Evolutionary conservation across 352 stramenopile species (phyloP).

Genomic region (Plasmopara viticola): DNA sequence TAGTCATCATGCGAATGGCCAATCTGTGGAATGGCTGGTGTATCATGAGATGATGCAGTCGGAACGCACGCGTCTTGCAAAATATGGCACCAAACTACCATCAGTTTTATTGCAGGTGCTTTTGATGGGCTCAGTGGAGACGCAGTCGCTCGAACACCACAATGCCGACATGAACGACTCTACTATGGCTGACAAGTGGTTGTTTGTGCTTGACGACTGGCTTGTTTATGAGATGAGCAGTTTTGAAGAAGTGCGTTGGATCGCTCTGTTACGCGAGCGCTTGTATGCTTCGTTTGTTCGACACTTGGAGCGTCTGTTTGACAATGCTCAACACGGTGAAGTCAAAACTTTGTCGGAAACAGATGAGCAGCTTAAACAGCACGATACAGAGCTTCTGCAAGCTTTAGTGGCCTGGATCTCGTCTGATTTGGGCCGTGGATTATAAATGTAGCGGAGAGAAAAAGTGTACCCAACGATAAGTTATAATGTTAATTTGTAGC

Average conservation of each 20-base stretch:
- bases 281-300: constrained; percentile 57
- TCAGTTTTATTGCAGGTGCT: constrained; percentile 51
- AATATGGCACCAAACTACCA: constrained; percentile 65
- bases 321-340: constrained; percentile 18
- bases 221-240: constrained; percentile 53
- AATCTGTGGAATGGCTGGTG: constrained; percentile 53
- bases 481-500: too few species aligned
- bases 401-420: constrained; percentile 47
- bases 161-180: constrained; percentile 6
- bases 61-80: constrained; percentile 52
- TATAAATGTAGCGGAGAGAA: too few species aligned
- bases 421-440: constrained; percentile 29
- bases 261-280: constrained; percentile 49
- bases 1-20: constrained; percentile 1
- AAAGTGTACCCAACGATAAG: too few species aligned
- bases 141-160: constrained; percentile 28
- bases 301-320: constrained; percentile 58
- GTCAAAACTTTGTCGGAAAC: constrained; percentile 1
- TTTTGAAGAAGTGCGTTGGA: constrained; percentile 34
- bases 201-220: constrained; percentile 70
- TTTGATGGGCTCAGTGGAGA: constrained; percentile 51
- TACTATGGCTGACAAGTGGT: constrained; percentile 22
- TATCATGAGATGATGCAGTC: constrained; percentile 86
- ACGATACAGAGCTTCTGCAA: constrained; percentile 50
- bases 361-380: constrained; percentile 26